A percentile compares a stretch with the other conserved stretches of the same genome.
These are phyloP conservation scores for Termitomyces sp. DNA, from an alignment of 768 basidiomycete species.

Conservation along the genomic window DNA sequence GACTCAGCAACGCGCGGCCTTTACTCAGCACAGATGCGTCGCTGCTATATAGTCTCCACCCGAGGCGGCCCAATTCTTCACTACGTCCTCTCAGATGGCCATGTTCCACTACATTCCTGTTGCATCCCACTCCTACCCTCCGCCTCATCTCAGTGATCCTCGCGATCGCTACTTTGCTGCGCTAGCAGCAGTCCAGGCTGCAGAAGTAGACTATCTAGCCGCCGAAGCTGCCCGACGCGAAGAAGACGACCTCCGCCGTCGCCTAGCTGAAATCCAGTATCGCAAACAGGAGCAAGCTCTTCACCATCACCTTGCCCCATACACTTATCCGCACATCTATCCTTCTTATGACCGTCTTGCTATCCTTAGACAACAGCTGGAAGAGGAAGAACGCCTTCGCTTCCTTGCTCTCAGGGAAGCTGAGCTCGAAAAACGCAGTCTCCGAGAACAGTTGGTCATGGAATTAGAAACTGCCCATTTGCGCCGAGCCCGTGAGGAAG, in stretches of 20 bases:
- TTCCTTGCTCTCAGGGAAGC: conserved; percentile 2
- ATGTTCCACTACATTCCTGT: conserved; percentile 16
- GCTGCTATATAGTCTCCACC: conserved; percentile 16
- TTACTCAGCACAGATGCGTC: conserved; percentile 11
- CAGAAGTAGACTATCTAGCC: conserved; percentile 32
- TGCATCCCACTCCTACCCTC: not conserved
- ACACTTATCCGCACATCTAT: not conserved
- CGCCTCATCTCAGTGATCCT: conserved; percentile 13
- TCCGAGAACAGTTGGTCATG: not conserved
- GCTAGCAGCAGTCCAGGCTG: conserved; percentile 29
- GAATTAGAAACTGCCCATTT: conserved; percentile 3
- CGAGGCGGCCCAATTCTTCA: not conserved
- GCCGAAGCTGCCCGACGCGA: conserved; percentile 26
- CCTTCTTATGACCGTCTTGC: conserved; percentile 7
- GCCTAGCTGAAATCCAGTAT: conserved; percentile 18
- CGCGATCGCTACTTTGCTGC: conserved; percentile 33
- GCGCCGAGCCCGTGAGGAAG: conserved; percentile 2
- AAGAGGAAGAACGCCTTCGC: conserved; percentile 9
- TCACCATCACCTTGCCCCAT: conserved; percentile 1
- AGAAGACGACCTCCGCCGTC: conserved; percentile 24
- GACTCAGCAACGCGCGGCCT: conserved; percentile 18
- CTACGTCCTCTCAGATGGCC: not conserved
- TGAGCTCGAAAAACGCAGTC: not conserved
- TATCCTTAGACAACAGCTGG: conserved; percentile 8
- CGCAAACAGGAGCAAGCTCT: conserved; percentile 4